Evolutionary conservation across 2,329 filamentous ascomycete genomes (phyloP).

Genomic region (Apiospora koreana): DNA sequence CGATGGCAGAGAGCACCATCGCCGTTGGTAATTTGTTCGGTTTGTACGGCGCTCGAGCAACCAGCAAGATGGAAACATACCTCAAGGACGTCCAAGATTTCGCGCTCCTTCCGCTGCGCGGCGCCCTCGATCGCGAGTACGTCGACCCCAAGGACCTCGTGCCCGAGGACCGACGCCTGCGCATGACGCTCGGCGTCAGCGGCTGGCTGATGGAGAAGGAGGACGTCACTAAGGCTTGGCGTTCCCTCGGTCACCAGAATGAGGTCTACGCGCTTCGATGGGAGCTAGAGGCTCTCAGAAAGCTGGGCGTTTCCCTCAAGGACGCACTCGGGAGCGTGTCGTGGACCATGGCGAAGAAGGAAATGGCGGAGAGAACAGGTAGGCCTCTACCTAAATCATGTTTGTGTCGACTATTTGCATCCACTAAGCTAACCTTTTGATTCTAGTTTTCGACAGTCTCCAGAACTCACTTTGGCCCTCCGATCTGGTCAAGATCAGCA

Average conservation of each 20-base stretch:
- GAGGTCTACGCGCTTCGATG: slow-evolving; percentile 85
- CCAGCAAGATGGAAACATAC: slow-evolving; percentile 83
- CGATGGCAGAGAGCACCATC: slow-evolving; percentile 76
- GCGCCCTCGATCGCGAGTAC: slow-evolving; percentile 42
- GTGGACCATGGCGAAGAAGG: slow-evolving; percentile 69
- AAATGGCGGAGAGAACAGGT: slow-evolving; percentile 49
- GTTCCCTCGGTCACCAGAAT: slow-evolving; percentile 67
- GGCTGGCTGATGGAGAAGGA: slow-evolving; percentile 77
- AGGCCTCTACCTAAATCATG: too few species aligned
- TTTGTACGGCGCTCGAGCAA: slow-evolving; percentile 84
- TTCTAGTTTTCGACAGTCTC: slow-evolving; percentile 55
- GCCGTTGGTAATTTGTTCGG: slow-evolving; percentile 86
- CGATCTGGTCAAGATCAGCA: slow-evolving; percentile 65
- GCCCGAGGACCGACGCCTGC: slow-evolving; percentile 65
- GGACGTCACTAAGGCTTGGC: slow-evolving; percentile 78
- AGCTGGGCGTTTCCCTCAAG: slow-evolving; percentile 76
- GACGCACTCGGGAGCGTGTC: slow-evolving; percentile 77
- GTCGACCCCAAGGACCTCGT: slow-evolving; percentile 52
- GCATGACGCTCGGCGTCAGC: slow-evolving; percentile 79
- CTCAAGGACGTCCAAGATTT: slow-evolving; percentile 86
- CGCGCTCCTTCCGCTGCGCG: slow-evolving; percentile 75
- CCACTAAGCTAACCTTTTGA: slow-evolving; percentile 18
- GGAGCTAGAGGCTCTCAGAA: slow-evolving; percentile 76
- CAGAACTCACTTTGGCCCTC: slow-evolving; percentile 62
- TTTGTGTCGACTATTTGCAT: too few species aligned